Evolutionary conservation across 441 rosid genomes (phyloP).

Genomic region (Bocquillonia castaneifolia): DNA sequence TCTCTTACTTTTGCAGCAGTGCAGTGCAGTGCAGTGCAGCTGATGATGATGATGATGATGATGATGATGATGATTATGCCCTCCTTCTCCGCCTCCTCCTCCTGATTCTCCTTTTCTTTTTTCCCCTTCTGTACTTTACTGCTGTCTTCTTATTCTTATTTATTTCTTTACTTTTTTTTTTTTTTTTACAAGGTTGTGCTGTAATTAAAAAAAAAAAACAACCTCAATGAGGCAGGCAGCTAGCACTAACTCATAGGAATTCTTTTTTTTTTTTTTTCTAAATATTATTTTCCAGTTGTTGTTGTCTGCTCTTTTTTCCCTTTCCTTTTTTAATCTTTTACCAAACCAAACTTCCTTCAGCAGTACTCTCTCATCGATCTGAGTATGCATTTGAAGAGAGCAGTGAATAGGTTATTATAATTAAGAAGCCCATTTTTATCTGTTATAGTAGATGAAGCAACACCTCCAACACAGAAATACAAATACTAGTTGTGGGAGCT

Average conservation of each 20-base stretch:
- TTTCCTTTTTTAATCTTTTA: background rate
- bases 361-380: no score
- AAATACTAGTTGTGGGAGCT: no score
- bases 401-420: no score
- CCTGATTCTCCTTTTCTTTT: conserved; percentile 24
- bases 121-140: no score
- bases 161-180: background rate
- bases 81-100: conserved; percentile 26
- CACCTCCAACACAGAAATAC: no score
- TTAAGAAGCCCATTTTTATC: no score
- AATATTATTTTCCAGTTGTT: no score
- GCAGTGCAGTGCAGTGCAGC: conserved; percentile 28
- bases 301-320: conserved; percentile 23
- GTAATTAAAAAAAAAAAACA: no score
- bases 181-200: no score
- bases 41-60: conserved; percentile 27
- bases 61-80: conserved; percentile 33
- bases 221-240: no score
- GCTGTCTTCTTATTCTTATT: conserved; percentile 16
- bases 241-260: conserved; percentile 44
- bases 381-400: no score
- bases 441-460: no score
- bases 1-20: conserved; percentile 27
- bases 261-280: conserved; percentile 21
- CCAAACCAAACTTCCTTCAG: conserved; percentile 1